Evolutionary conservation across 495 filamentous ascomycete species (phyloP), one percentile per base, ranked within the genome.

Genomic region (Penicillium daleae): DNA sequence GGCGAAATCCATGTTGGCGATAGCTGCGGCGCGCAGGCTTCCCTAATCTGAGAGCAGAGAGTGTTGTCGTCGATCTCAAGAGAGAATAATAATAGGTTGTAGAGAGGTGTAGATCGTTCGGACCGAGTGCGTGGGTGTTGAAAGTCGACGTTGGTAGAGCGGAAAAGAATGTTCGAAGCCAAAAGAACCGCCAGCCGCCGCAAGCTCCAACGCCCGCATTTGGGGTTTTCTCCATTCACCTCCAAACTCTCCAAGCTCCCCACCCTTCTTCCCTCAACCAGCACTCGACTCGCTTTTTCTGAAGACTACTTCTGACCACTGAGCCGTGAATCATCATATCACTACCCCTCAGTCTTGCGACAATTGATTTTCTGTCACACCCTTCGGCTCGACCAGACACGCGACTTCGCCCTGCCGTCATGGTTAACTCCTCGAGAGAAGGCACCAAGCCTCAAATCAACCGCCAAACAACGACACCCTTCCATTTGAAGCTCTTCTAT

Each of bases 401-500:
- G 58, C 62, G 50, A 52, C 51, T 51, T 27, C 33, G 46, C 50
- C 50, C 57, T 51, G 24, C 42, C 55, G 61, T 40, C 49, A 78
- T 78, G 73, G 63, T 71, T 21, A 64, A 67, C 51, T 56, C 73
- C 29, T 64, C 66, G 40, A 68, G 68, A 59, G 67, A 73, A 48
- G 66, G 65, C 59, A 56, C 69, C 53, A 75, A 70, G 57, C 59
- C 71, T 42, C 56, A 67, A 37, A 76, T 79, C 62, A 86, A 92
- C 76, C 86, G 92, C 71, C 86, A 92, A 78, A 81, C 85, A 42
- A 92, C 89, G 33, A 87, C 90, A 2, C 95, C 95, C 40, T 97
- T 97, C 80, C 87, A 93, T 69, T 82, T 99, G 17, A 94, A 91
- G 73, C 86, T 97, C 66, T 97, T 94, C 81, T 96, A 96, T 78